Base-by-base conservation (phyloP, 2,329 filamentous ascomycete species). In the Pestalotiopsis sp. region DNA sequence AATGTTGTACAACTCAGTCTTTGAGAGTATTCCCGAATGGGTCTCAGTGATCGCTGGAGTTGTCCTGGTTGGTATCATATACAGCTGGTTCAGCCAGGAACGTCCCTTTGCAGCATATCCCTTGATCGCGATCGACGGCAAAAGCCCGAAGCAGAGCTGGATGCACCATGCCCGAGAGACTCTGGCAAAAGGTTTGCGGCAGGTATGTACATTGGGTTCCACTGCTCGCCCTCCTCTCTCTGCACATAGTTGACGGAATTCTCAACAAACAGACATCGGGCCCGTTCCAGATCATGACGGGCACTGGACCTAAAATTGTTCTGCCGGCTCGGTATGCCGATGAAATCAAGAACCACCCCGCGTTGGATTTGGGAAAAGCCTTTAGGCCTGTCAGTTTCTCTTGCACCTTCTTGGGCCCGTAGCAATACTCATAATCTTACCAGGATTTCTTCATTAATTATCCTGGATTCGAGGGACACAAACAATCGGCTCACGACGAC, bases 381-480 rank as follows among this genome's bases (percentile, higher is more conserved):
- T 59, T 59, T 59, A 11, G n/a, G 6, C 23, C 23, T 25, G 57
- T 59, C 12, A 2, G 57, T 59, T 5, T 27, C 11, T 17, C 45
- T n/a, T 14, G 23, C 20, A 23, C 20, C n/a, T 58, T 23, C 2
- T 58, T 3, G 2, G 5, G 1, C 23, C 23, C 2, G 23, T 27
- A 3, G 57, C 1, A 7, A 27, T 31, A 11, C 4, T 27, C 23
- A 13, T 4, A 20, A 25, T 9, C 13, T 31, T 14, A 20, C 4
- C 25, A 65, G 38, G 62, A 65, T n/a, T 65, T 65, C 20, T 65
- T 52, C 20, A 14, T 39, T 23, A 31, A 65, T 17, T 65, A 65
- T 56, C 62, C 62, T 20, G 62, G 62, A 4, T 65, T 65, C 23
- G 62, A 65, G 14, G 20, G 20, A 5, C 39, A 20, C 20, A 45